phyloP scores from a whole-genome alignment of 148 eudicot species.

The Fagopyrum esculentum region DNA sequence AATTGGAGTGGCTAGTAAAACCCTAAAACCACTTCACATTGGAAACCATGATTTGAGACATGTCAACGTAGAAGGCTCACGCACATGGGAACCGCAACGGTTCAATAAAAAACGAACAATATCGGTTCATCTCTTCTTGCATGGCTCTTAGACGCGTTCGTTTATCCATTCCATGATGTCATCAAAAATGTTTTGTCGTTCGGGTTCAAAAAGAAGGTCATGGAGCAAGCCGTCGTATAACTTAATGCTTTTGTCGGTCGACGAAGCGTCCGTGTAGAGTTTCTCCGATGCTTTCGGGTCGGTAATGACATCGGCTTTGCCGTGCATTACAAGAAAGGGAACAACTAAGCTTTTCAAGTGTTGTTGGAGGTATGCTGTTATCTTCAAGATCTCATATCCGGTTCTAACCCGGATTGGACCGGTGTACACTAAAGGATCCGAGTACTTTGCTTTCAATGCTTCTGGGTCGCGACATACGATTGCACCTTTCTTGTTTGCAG shows the following conservation, averaged over 20 bases:
- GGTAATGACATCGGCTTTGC: slow-evolving; percentile 80
- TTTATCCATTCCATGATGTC: slow-evolving; percentile 89
- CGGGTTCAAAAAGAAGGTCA: slow-evolving; percentile 94
- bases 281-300: slow-evolving; percentile 89
- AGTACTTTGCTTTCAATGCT: slow-evolving; percentile 77
- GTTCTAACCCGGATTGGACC: slow-evolving; percentile 90
- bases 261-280: slow-evolving; percentile 63
- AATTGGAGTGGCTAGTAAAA: neutral
- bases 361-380: slow-evolving; percentile 59
- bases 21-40: neutral
- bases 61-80: neutral
- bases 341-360: slow-evolving; percentile 55
- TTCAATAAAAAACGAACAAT: neutral
- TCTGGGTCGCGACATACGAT: slow-evolving; percentile 82
- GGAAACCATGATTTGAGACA: neutral
- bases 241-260: slow-evolving; percentile 70
- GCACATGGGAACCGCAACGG: neutral
- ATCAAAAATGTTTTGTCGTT: slow-evolving; percentile 72
- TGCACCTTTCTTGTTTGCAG: slow-evolving; percentile 84
- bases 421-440: slow-evolving; percentile 89
- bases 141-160: slow-evolving; percentile 8
- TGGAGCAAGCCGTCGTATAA: slow-evolving; percentile 87
- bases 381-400: slow-evolving; percentile 81
- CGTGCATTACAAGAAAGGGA: slow-evolving; percentile 95
- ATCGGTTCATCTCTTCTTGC: neutral